A percentile compares a stretch with the other conserved stretches of the same genome.
These are phyloP conservation scores for Butyriboletus loyo DNA, from an alignment of 768 basidiomycete genomes.

Conservation along the genomic window DNA sequence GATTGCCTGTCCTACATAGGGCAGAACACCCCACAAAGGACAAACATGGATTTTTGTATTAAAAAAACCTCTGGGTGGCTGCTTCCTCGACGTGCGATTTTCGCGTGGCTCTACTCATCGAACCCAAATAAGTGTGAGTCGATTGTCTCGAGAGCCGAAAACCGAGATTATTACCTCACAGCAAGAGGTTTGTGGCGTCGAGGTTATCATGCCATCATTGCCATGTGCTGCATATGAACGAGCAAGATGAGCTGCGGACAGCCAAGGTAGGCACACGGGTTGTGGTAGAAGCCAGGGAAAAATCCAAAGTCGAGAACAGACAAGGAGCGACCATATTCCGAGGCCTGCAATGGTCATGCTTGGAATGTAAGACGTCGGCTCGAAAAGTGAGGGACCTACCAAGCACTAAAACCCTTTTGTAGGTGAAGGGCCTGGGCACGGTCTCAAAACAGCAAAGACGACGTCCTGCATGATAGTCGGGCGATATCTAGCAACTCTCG, in stretches of 20 bases:
- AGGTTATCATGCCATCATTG: background rate
- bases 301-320: slow-evolving; percentile 1
- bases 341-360: slow-evolving; percentile 4
- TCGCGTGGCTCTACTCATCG: background rate
- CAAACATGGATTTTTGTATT: too few relatives aligned
- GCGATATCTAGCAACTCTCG: background rate
- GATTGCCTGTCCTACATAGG: too few relatives aligned
- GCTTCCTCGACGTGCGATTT: background rate
- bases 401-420: background rate
- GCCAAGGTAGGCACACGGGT: background rate
- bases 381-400: background rate
- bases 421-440: background rate
- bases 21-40: too few relatives aligned
- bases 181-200: background rate
- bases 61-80: too few relatives aligned
- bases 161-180: slow-evolving; percentile 11
- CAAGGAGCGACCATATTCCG: background rate
- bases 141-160: background rate
- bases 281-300: slow-evolving; percentile 11
- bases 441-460: slow-evolving; percentile 2
- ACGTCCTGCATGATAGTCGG: background rate
- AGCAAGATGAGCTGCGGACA: slow-evolving; percentile 6
- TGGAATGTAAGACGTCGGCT: background rate
- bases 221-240: background rate
- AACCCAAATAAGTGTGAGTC: background rate